Evolutionary conservation across 179 eudicot species (phyloP).

Genomic region (Camellia oleifera): DNA sequence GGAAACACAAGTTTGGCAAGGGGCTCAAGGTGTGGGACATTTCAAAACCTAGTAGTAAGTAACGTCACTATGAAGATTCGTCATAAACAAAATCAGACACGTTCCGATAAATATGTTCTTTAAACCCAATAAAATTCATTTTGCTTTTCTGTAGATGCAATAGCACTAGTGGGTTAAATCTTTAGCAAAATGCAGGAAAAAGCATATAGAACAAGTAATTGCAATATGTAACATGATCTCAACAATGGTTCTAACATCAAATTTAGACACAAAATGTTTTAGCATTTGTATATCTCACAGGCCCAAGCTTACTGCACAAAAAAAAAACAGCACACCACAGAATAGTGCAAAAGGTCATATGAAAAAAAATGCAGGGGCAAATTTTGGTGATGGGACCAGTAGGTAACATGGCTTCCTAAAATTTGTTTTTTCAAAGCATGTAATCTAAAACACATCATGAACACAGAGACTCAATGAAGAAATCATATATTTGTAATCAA

Average conservation of each 20-base stretch:
- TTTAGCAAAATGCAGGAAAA: no score
- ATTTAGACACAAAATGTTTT: not conserved
- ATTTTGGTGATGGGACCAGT: not conserved
- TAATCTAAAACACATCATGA: not conserved
- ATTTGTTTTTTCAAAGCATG: not conserved
- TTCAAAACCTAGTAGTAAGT: not conserved
- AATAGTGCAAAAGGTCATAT: conserved; percentile 1
- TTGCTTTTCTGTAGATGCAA: no score
- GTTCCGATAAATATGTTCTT: not conserved
- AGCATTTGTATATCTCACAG: not conserved
- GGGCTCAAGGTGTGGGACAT: not conserved
- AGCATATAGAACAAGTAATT: no score
- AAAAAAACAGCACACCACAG: not conserved
- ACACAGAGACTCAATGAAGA: not conserved
- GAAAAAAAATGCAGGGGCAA: not conserved
- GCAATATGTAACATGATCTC: no score
- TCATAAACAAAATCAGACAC: not conserved
- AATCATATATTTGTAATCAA: not conserved
- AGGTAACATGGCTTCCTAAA: not conserved
- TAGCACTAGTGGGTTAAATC: no score
- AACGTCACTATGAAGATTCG: not conserved
- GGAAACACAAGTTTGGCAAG: not conserved
- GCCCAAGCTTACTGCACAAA: not conserved
- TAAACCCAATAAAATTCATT: not conserved
- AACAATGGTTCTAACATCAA: not conserved